These are phyloP conservation scores for Chlamydomonas applanata DNA, from an alignment of 139 green algal species.

Conservation along the genomic window DNA sequence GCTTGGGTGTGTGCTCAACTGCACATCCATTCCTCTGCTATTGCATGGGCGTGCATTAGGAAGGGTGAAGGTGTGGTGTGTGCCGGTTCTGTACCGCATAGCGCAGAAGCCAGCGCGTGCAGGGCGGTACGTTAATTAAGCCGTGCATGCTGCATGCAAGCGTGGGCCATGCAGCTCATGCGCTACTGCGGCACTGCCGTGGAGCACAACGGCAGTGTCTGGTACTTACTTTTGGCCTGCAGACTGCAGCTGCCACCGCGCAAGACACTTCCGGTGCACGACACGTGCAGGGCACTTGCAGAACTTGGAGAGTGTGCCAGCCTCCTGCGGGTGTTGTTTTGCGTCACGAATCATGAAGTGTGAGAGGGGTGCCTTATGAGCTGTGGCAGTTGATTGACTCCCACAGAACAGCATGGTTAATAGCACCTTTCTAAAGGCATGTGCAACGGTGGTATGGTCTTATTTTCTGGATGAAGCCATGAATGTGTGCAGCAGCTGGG, in stretches of 20 bases:
- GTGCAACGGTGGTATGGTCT: no score
- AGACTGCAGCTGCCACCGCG: conserved; percentile 1
- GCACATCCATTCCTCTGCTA: not conserved
- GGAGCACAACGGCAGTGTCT: no score
- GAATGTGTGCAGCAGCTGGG: no score
- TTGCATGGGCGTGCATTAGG: not conserved
- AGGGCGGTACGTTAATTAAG: not conserved
- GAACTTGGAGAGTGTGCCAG: not conserved
- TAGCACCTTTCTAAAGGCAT: no score
- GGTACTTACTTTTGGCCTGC: not conserved
- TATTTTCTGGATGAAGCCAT: no score
- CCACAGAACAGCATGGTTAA: no score
- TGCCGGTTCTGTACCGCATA: not conserved
- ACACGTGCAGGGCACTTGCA: not conserved
- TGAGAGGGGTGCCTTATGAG: no score
- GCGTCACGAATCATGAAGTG: no score
- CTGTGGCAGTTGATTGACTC: not conserved
- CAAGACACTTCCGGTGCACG: conserved; percentile 2
- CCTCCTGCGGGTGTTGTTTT: no score
- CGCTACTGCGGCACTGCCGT: not conserved
- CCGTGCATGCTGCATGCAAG: not conserved
- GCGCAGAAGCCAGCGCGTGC: not conserved
- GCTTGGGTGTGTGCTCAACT: no score
- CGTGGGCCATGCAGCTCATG: not conserved
- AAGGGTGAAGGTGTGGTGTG: not conserved